Percentiles rank a stretch among this genome's conserved stretches.
Evolutionary conservation across 768 basidiomycete species (phyloP).

Genomic region (Epithele typhae): DNA sequence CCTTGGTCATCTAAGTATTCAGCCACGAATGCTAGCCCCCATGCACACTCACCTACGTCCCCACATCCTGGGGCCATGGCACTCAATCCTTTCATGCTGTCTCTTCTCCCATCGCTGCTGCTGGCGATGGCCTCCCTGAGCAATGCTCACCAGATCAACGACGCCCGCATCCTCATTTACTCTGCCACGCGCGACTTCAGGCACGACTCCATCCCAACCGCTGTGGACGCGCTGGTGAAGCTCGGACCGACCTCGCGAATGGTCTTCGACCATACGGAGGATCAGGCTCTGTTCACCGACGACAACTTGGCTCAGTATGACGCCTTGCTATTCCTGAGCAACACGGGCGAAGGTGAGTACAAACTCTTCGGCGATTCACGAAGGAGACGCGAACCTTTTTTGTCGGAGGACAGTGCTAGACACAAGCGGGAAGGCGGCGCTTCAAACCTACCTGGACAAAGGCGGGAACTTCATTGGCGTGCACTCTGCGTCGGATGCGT

Average conservation of each 20-base stretch:
- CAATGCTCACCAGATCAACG: not conserved
- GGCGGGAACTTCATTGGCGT: slow-evolving; percentile 45
- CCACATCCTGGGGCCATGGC: too few species aligned
- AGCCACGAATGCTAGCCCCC: too few species aligned
- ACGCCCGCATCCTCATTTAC: slow-evolving; percentile 26
- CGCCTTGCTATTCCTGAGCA: slow-evolving; percentile 40
- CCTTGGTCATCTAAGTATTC: too few species aligned
- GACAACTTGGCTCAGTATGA: slow-evolving; percentile 38
- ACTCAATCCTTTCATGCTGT: too few species aligned
- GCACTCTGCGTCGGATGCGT: slow-evolving; percentile 41
- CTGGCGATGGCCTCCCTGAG: not conserved
- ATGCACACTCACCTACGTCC: too few species aligned
- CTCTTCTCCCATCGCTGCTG: too few species aligned
- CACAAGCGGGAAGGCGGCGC: slow-evolving; percentile 33
- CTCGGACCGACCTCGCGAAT: slow-evolving; percentile 23
- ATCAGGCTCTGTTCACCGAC: slow-evolving; percentile 36
- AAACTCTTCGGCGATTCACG: not conserved
- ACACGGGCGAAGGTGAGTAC: slow-evolving; percentile 39
- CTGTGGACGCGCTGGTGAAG: slow-evolving; percentile 33
- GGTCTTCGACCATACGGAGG: slow-evolving; percentile 42
- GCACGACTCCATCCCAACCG: slow-evolving; percentile 49
- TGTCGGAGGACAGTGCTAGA: slow-evolving; percentile 34
- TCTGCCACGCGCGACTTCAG: slow-evolving; percentile 41
- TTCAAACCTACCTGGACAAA: slow-evolving; percentile 38
- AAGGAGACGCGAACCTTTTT: not conserved